These are phyloP conservation scores for Talinum fruticosum DNA, from an alignment of 148 eudicot genomes.

Conservation along the genomic window DNA sequence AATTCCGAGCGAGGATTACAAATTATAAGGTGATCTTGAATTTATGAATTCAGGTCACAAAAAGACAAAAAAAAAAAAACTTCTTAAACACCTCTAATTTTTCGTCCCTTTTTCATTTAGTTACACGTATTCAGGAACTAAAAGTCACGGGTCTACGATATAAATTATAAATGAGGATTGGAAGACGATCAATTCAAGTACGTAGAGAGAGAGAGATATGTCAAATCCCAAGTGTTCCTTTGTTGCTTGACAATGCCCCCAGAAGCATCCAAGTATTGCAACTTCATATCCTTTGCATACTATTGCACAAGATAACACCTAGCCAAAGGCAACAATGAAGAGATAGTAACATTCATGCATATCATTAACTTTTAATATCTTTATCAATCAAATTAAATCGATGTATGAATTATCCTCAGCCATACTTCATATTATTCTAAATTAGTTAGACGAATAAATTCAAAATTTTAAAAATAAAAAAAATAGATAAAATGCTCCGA, in stretches of 20 bases:
- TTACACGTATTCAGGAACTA: too few species aligned
- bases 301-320: background rate
- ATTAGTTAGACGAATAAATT: background rate
- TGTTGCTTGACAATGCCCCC: conserved; percentile 12
- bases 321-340: background rate
- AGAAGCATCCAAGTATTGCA: conserved; percentile 11
- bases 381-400: background rate
- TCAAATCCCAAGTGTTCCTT: conserved; percentile 17
- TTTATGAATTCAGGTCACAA: too few species aligned
- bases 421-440: background rate
- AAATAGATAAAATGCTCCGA: background rate
- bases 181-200: too few species aligned
- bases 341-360: background rate
- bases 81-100: too few species aligned
- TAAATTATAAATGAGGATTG: too few species aligned
- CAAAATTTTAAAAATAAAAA: too few species aligned
- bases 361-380: background rate
- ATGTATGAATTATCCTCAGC: background rate
- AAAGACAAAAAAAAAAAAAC: too few species aligned
- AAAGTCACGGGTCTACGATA: too few species aligned
- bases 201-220: background rate
- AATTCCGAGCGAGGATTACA: conserved; percentile 14
- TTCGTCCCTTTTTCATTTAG: too few species aligned
- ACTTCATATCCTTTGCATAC: conserved; percentile 7
- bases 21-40: too few species aligned